Evolutionary conservation across 305 asterid genomes (phyloP).

Genomic region (Ilex paraguariensis): DNA sequence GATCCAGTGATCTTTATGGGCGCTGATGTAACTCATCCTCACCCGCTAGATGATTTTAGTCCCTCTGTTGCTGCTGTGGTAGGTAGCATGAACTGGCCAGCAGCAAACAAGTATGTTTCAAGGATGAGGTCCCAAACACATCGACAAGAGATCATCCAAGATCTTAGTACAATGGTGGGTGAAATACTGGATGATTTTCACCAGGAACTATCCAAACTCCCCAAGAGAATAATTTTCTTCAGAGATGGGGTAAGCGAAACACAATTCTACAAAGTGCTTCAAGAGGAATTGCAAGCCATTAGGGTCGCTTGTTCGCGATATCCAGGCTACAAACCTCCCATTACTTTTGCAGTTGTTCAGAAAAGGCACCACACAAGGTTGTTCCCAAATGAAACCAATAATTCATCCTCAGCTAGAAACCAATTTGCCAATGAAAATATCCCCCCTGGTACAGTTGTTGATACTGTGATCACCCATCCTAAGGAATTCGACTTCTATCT

Average conservation of each 20-base stretch:
- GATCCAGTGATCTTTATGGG: slow-evolving; percentile 92
- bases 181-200: slow-evolving; percentile 72
- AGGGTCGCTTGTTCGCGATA: slow-evolving; percentile 54
- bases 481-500: slow-evolving; percentile 87
- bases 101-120: slow-evolving; percentile 75
- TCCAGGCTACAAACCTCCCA: slow-evolving; percentile 64
- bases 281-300: slow-evolving; percentile 58
- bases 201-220: slow-evolving; percentile 50
- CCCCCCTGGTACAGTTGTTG: slow-evolving; percentile 93
- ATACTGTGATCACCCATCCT: slow-evolving; percentile 74
- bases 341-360: slow-evolving; percentile 82
- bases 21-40: slow-evolving; percentile 96
- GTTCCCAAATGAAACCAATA: slow-evolving; percentile 42
- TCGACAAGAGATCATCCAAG: slow-evolving; percentile 81
- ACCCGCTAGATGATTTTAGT: slow-evolving; percentile 78
- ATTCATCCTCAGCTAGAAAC: slow-evolving; percentile 18
- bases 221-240: slow-evolving; percentile 68
- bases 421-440: slow-evolving; percentile 48
- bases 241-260: slow-evolving; percentile 96
- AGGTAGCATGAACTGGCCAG: slow-evolving; percentile 93
- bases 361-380: slow-evolving; percentile 87
- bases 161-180: slow-evolving; percentile 55
- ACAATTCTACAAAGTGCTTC: slow-evolving; percentile 68
- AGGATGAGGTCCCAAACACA: slow-evolving; percentile 92
- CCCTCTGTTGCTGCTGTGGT: slow-evolving; percentile 98